These are phyloP conservation scores for Tolypocladium tropicale DNA, from an alignment of 2,329 filamentous ascomycete species.

Conservation along the genomic window DNA sequence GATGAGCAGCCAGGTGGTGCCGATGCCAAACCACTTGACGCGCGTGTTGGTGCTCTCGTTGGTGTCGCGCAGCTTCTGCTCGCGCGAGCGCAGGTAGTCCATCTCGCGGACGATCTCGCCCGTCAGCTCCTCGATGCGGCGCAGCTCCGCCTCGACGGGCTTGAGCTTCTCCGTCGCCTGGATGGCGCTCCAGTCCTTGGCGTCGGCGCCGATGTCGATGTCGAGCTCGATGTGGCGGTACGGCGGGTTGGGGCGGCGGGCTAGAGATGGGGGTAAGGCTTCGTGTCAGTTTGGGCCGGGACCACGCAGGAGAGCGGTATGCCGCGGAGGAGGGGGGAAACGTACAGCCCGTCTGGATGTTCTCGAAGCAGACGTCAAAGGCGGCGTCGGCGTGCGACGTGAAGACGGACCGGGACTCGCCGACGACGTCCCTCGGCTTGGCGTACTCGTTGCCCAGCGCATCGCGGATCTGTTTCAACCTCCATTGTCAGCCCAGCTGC, in stretches of 20 bases:
- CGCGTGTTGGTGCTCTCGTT: slow-evolving; percentile 99
- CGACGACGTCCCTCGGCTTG: slow-evolving; percentile 78
- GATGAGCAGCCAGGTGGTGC: slow-evolving; percentile 84
- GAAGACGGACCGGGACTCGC: slow-evolving; percentile 88
- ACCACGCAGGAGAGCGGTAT: background rate
- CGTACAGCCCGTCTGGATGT: slow-evolving; percentile 62
- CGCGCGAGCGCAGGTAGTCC: slow-evolving; percentile 83
- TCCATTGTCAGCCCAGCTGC: background rate
- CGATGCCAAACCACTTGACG: slow-evolving; percentile 97
- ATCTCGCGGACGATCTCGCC: slow-evolving; percentile 85
- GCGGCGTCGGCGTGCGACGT: slow-evolving; percentile 85
- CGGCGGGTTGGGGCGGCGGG: slow-evolving; percentile 33
- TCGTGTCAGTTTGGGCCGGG: background rate
- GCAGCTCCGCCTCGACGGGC: slow-evolving; percentile 89
- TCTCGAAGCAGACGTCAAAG: slow-evolving; percentile 96
- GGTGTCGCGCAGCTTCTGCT: slow-evolving; percentile 94
- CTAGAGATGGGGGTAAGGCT: too few relatives aligned
- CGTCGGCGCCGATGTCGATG: slow-evolving; percentile 92
- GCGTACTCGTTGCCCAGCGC: slow-evolving; percentile 94
- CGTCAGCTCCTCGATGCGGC: slow-evolving; percentile 84
- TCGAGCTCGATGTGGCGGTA: slow-evolving; percentile 77
- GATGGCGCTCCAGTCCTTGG: slow-evolving; percentile 95
- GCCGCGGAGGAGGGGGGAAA: too few relatives aligned
- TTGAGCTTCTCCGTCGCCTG: slow-evolving; percentile 96
- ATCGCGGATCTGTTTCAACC: slow-evolving; percentile 83